Conservation (phyloP, 2,329 filamentous ascomycete species). For the Ophiostoma ulmi region DNA sequence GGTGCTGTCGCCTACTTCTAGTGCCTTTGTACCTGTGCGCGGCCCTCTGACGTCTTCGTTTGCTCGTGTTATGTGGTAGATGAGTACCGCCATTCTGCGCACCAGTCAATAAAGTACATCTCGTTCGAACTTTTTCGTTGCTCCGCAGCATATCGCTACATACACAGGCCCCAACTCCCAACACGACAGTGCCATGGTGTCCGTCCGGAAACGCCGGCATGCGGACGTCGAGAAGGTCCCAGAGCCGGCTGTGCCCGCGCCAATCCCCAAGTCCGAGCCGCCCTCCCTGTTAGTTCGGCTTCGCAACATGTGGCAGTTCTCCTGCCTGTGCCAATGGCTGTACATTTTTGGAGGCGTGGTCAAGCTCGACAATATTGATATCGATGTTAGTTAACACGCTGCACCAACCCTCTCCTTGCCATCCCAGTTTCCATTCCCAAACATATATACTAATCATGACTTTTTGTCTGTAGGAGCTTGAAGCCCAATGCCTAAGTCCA, state of each 20-base stretch:
- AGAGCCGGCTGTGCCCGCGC: slow-evolving; percentile 3
- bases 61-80: neutral
- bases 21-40: neutral
- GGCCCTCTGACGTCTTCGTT: neutral
- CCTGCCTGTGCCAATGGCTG: slow-evolving; percentile 89
- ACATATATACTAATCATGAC: neutral
- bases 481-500: slow-evolving; percentile 79
- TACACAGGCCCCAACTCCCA: neutral
- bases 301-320: slow-evolving; percentile 93
- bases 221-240: neutral
- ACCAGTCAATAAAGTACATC: neutral
- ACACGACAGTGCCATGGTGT: slow-evolving; percentile 27
- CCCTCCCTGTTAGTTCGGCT: slow-evolving; percentile 57
- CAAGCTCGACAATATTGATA: slow-evolving; percentile 83
- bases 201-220: slow-evolving; percentile 40
- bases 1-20: neutral
- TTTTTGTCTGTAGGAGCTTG: slow-evolving; percentile 65
- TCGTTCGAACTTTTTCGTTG: neutral
- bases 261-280: slow-evolving; percentile 26
- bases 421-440: neutral
- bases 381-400: slow-evolving; percentile 60
- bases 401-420: neutral
- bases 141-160: neutral
- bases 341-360: slow-evolving; percentile 82
- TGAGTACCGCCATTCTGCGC: neutral